A percentile compares a stretch with the other conserved stretches of the same genome.
phyloP scores from a whole-genome alignment of 495 filamentous ascomycete genomes.

The Aspergillus incahuasiensis region DNA sequence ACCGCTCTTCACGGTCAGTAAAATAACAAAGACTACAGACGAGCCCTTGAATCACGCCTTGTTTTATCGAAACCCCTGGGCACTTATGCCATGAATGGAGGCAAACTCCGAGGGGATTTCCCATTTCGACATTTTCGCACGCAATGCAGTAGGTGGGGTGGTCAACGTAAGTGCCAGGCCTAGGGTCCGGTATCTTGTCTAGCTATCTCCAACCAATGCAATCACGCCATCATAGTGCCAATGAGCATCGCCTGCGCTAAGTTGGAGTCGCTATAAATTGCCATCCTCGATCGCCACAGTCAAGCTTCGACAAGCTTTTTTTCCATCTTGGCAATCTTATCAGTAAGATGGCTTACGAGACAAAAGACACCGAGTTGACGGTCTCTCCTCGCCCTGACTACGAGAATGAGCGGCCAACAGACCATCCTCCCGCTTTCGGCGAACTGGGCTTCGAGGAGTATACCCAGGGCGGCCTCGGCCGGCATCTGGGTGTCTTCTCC shows the following conservation, averaged over 20 bases:
- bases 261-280: neutral
- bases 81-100: too few species aligned
- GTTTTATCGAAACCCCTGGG: too few species aligned
- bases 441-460: constrained; percentile 3
- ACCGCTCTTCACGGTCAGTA: too few species aligned
- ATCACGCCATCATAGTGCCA: neutral
- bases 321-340: neutral
- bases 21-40: too few species aligned
- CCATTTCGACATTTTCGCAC: too few species aligned
- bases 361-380: neutral
- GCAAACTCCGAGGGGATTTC: too few species aligned
- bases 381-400: neutral
- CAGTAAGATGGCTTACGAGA: neutral
- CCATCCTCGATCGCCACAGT: neutral
- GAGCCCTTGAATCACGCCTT: too few species aligned
- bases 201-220: neutral
- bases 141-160: too few species aligned
- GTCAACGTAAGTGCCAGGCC: too few species aligned
- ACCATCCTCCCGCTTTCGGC: neutral
- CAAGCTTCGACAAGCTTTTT: constrained; percentile 1
- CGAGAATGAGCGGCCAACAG: neutral
- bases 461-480: constrained; percentile 3
- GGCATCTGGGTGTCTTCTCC: constrained; percentile 3
- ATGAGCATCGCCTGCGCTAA: neutral
- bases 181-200: too few species aligned